Percentiles rank a stretch among this genome's conserved stretches.
These are phyloP conservation scores for Ophiocordyceps camponoti-saundersi DNA, from an alignment of 2,329 filamentous ascomycete genomes.

Conservation along the genomic window DNA sequence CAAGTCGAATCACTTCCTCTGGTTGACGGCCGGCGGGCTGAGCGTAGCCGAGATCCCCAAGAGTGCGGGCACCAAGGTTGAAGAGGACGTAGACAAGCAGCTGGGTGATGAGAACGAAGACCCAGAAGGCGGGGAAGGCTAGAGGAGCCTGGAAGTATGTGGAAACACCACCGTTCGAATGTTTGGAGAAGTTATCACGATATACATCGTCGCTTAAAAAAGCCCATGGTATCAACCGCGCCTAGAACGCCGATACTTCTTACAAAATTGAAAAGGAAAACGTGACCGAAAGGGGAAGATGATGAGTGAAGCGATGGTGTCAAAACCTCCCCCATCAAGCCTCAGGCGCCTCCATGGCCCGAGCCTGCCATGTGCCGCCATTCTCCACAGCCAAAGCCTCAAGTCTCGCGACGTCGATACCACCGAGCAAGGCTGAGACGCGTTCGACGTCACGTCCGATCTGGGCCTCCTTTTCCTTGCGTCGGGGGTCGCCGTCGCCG, in stretches of 20 bases:
- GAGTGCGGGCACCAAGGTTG: slow-evolving; percentile 16
- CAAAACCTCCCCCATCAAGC: background rate
- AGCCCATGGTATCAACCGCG: no score
- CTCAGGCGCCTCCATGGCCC: slow-evolving; percentile 6
- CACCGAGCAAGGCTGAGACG: slow-evolving; percentile 17
- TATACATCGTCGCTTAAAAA: no score
- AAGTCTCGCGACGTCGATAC: slow-evolving; percentile 17
- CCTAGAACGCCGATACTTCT: no score
- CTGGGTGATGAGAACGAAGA: slow-evolving; percentile 36
- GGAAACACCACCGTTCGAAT: no score
- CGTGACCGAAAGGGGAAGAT: background rate
- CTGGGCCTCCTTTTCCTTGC: slow-evolving; percentile 17
- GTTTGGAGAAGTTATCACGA: background rate
- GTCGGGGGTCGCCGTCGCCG: slow-evolving; percentile 17
- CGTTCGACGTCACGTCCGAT: slow-evolving; percentile 18
- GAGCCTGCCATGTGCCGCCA: slow-evolving; percentile 20
- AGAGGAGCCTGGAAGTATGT: no score
- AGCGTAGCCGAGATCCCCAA: slow-evolving; percentile 32
- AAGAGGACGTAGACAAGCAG: slow-evolving; percentile 26
- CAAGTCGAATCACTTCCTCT: slow-evolving; percentile 54
- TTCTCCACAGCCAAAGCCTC: slow-evolving; percentile 14
- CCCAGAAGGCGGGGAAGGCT: slow-evolving; percentile 28
- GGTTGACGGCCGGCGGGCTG: slow-evolving; percentile 54
- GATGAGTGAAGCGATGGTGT: background rate
- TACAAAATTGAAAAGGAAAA: background rate